Evolutionary conservation across 73 alveolate species (phyloP).

Genomic region (Symbiodinium natans): DNA sequence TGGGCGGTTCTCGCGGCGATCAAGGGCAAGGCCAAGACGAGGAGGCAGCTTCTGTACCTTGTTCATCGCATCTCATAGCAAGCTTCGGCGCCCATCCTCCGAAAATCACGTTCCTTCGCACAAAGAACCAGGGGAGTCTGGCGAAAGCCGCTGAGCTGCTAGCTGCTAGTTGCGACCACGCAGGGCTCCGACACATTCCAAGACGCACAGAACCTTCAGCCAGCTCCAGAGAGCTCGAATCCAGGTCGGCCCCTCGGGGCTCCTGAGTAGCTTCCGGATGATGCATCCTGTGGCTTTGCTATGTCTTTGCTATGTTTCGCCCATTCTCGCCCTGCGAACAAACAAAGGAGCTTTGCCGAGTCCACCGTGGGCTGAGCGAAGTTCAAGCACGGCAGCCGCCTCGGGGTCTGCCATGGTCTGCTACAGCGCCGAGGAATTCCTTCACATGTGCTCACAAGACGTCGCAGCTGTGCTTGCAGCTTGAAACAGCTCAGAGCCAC

Average conservation of each 20-base stretch:
- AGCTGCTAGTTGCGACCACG: not conserved
- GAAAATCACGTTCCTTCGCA: too few relatives aligned
- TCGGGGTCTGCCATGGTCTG: too few relatives aligned
- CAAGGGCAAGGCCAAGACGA: not conserved
- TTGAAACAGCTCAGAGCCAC: not conserved
- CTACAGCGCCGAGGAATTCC: too few relatives aligned
- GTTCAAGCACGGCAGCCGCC: constrained; percentile 13
- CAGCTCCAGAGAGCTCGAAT: not conserved
- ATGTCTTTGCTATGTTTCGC: too few relatives aligned
- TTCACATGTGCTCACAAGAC: too few relatives aligned
- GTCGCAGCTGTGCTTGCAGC: too few relatives aligned
- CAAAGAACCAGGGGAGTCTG: not conserved
- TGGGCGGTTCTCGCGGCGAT: constrained; percentile 57
- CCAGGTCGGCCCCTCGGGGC: not conserved
- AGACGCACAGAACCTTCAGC: not conserved
- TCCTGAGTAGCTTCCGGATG: not conserved
- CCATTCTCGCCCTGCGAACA: too few relatives aligned
- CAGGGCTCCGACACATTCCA: not conserved
- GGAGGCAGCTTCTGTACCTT: not conserved
- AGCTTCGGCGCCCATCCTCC: not conserved
- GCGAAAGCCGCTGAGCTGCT: not conserved
- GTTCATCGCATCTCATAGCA: too few relatives aligned
- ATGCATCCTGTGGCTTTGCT: too few relatives aligned
- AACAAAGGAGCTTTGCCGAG: constrained; percentile 86
- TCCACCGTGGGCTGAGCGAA: constrained; percentile 44